Evolutionary conservation across 176 grass and related monocot genomes (phyloP).

Genomic region (Lolium rigidum): DNA sequence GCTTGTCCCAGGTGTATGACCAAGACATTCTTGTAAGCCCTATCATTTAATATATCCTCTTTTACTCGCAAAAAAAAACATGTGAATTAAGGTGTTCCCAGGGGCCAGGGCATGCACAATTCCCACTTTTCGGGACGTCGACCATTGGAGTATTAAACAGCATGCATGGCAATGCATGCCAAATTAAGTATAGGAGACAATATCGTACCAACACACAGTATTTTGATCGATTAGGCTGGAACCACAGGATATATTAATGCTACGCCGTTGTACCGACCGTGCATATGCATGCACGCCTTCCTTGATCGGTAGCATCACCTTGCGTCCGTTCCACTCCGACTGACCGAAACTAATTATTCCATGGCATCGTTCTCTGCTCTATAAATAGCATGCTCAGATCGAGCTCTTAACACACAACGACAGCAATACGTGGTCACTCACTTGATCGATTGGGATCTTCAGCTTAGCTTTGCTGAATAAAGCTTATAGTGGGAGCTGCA

Average conservation of each 20-base stretch:
- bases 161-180: not conserved
- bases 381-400: not conserved
- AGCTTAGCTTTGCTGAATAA: not conserved
- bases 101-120: not conserved
- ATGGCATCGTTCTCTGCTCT: not conserved
- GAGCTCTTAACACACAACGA: not conserved
- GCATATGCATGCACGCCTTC: no score
- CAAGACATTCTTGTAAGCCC: no score
- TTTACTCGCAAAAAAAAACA: no score
- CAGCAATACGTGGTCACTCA: not conserved
- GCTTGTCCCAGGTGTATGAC: no score
- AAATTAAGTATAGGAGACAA: not conserved
- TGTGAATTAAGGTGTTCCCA: no score
- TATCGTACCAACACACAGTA: not conserved
- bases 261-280: not conserved
- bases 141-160: not conserved
- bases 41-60: no score
- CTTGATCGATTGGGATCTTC: not conserved
- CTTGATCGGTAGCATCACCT: not conserved
- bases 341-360: not conserved
- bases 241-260: not conserved
- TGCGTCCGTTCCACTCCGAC: not conserved
- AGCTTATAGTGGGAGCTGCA: not conserved
- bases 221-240: not conserved
- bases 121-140: not conserved